phyloP scores from a whole-genome alignment of 2,329 filamentous ascomycete genomes.

The Epichloe amarillans region DNA sequence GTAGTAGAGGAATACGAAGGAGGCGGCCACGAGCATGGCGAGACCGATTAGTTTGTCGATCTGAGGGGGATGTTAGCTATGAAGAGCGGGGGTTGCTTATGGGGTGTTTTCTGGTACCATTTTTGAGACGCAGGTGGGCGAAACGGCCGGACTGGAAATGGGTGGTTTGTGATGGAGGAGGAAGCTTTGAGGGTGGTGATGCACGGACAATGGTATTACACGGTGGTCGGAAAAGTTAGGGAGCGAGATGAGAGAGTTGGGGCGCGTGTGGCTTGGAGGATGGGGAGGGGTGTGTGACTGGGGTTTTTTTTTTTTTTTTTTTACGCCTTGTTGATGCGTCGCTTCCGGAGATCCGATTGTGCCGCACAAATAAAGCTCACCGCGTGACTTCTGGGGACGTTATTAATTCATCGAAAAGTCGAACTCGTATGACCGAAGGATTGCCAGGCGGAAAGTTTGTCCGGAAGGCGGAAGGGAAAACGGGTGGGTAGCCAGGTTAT shows the following conservation, averaged over 20 bases:
- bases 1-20: conserved; percentile 68
- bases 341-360: no score
- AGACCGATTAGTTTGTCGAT: conserved; percentile 71
- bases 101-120: conserved; percentile 15
- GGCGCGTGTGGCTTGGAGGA: background rate
- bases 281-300: background rate
- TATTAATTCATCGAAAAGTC: no score
- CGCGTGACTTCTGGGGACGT: no score
- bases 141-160: conserved; percentile 1
- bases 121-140: conserved; percentile 11
- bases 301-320: no score
- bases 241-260: background rate
- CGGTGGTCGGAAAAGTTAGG: background rate
- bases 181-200: background rate
- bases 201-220: background rate
- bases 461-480: no score
- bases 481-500: no score
- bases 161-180: background rate
- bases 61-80: conserved; percentile 30
- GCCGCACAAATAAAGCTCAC: no score
- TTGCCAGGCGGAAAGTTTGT: no score
- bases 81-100: background rate
- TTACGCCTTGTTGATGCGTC: no score
- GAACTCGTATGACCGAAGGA: no score
- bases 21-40: conserved; percentile 54